phyloP scores from a whole-genome alignment of 345 rosid species.

The Jatropha curcas region DNA sequence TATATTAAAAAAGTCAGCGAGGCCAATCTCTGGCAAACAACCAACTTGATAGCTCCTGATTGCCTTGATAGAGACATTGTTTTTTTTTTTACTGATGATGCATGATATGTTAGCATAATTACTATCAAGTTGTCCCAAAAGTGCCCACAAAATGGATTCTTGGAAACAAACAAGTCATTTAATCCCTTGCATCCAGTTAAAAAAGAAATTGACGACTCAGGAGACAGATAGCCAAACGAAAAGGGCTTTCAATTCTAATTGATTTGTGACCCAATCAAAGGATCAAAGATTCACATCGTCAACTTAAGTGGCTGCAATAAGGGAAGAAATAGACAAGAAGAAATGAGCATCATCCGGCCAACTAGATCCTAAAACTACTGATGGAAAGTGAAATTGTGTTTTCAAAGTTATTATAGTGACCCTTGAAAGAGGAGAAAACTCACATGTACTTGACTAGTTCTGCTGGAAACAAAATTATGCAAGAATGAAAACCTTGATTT shows the following conservation, averaged over 20 bases:
- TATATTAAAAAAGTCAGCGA: conserved; percentile 20
- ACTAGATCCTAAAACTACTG: not conserved
- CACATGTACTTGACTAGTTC: not conserved
- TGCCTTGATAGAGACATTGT: not conserved
- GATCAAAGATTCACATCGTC: not conserved
- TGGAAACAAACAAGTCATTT: conserved; percentile 7
- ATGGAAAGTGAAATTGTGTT: not conserved
- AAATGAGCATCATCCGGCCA: not conserved
- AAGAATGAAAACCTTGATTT: too few relatives aligned
- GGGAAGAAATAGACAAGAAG: not conserved
- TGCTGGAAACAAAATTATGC: not conserved
- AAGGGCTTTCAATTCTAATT: not conserved
- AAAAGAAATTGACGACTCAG: not conserved
- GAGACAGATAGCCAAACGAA: not conserved
- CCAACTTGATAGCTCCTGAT: conserved; percentile 15
- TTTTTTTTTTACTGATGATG: not conserved
- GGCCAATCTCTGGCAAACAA: conserved; percentile 15
- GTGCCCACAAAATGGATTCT: not conserved
- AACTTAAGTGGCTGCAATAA: not conserved
- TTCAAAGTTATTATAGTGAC: not conserved
- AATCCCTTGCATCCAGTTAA: not conserved
- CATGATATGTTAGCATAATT: not conserved
- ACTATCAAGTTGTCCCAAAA: not conserved
- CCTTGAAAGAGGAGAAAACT: not conserved
- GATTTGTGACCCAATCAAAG: conserved; percentile 6